Percentiles rank a stretch among this genome's conserved stretches.
These are phyloP conservation scores for Zygosaccharomyces sapae DNA, from an alignment of 1,139 yeast genomes.

Conservation along the genomic window DNA sequence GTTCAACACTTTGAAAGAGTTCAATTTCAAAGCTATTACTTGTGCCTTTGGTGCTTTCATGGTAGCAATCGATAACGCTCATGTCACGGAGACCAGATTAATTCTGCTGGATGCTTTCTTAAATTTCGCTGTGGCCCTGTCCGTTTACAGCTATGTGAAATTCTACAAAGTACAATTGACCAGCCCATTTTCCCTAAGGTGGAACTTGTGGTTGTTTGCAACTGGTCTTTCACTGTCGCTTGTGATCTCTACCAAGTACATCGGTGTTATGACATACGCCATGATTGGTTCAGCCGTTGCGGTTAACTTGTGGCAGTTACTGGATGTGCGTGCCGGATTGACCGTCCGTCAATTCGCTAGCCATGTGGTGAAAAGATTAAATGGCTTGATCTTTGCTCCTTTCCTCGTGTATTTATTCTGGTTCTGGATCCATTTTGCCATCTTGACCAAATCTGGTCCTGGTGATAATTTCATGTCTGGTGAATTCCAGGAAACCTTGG, in stretches of 20 bases:
- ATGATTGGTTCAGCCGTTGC: slow-evolving; percentile 83
- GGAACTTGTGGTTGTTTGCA: slow-evolving; percentile 85
- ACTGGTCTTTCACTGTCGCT: slow-evolving; percentile 87
- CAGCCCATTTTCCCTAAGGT: slow-evolving; percentile 57
- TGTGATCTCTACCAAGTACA: slow-evolving; percentile 91
- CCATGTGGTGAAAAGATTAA: slow-evolving; percentile 75
- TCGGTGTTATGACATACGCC: slow-evolving; percentile 85
- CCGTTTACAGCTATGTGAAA: slow-evolving; percentile 72
- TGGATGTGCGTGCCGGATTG: slow-evolving; percentile 70
- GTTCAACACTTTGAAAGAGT: slow-evolving; percentile 76
- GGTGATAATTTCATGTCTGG: slow-evolving; percentile 93
- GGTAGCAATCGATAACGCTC: slow-evolving; percentile 89
- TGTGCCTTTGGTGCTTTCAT: slow-evolving; percentile 76
- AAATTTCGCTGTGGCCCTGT: slow-evolving; percentile 72
- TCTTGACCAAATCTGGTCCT: slow-evolving; percentile 83
- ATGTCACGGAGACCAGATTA: slow-evolving; percentile 83
- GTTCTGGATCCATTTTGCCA: slow-evolving; percentile 87
- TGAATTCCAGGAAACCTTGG: slow-evolving; percentile 86
- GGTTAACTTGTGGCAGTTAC: slow-evolving; percentile 80
- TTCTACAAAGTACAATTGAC: slow-evolving; percentile 66
- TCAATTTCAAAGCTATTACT: slow-evolving; percentile 74
- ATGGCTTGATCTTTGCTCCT: slow-evolving; percentile 73
- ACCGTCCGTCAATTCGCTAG: slow-evolving; percentile 53
- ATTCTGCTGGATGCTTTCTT: slow-evolving; percentile 89
- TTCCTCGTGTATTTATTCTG: slow-evolving; percentile 79